phyloP scores from a whole-genome alignment of 257 asterid species.

The Ophiorrhiza pumila region DNA sequence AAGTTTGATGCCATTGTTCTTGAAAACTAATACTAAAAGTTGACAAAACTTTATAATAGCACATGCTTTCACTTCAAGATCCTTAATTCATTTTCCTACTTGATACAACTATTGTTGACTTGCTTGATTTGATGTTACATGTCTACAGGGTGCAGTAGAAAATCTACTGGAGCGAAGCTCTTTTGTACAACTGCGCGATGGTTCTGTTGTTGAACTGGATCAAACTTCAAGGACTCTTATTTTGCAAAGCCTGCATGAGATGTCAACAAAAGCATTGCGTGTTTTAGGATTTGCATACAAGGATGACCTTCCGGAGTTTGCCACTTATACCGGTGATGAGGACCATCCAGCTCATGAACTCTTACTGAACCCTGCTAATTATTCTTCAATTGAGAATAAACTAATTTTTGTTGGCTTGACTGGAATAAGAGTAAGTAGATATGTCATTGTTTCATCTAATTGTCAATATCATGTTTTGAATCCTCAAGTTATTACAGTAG shows the following conservation, averaged over 20 bases:
- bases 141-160: slow-evolving; percentile 94
- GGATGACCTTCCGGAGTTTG: slow-evolving; percentile 63
- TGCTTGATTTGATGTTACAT: slow-evolving; percentile 1
- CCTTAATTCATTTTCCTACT: background rate
- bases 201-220: slow-evolving; percentile 68
- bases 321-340: slow-evolving; percentile 80
- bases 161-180: slow-evolving; percentile 88
- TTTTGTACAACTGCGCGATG: slow-evolving; percentile 72
- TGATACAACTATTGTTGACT: background rate
- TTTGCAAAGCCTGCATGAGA: slow-evolving; percentile 61
- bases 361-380: slow-evolving; percentile 74
- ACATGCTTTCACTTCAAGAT: background rate
- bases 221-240: slow-evolving; percentile 41
- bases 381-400: slow-evolving; percentile 80
- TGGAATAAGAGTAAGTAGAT: slow-evolving; percentile 82
- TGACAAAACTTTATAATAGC: background rate
- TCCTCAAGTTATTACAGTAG: background rate
- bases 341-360: slow-evolving; percentile 94
- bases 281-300: slow-evolving; percentile 94
- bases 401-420: slow-evolving; percentile 87
- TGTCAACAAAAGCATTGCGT: slow-evolving; percentile 87
- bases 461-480: background rate
- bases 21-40: background rate
- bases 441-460: slow-evolving; percentile 1
- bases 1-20: background rate